A percentile compares a stretch with the other conserved stretches of the same genome.
These are phyloP conservation scores for Microthlaspi erraticum DNA, from an alignment of 345 rosid species.

Conservation along the genomic window DNA sequence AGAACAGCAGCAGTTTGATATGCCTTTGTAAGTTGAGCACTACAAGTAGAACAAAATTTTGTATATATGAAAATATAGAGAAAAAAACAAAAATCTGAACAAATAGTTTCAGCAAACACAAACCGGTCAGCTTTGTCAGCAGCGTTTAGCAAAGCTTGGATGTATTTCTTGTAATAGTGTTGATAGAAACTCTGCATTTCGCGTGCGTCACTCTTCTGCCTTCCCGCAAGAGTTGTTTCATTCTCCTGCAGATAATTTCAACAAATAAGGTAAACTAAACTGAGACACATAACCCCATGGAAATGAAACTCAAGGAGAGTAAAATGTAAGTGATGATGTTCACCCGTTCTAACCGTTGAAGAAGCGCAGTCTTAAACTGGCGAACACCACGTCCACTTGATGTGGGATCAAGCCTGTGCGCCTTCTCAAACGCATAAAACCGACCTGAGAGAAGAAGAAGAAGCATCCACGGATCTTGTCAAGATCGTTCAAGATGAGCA, in stretches of 20 bases:
- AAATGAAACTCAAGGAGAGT: slow-evolving; percentile 20
- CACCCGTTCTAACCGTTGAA: slow-evolving; percentile 77
- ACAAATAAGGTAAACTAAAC: slow-evolving; percentile 5
- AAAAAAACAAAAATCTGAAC: neutral
- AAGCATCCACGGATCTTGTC: neutral
- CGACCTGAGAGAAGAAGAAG: slow-evolving; percentile 54
- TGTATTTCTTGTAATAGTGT: slow-evolving; percentile 82
- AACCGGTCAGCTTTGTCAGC: slow-evolving; percentile 88
- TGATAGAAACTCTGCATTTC: slow-evolving; percentile 92
- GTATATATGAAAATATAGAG: slow-evolving; percentile 2
- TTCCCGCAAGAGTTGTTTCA: slow-evolving; percentile 79
- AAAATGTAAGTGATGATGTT: slow-evolving; percentile 32
- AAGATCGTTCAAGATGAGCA: neutral
- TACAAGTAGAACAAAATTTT: slow-evolving; percentile 28
- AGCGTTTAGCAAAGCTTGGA: slow-evolving; percentile 82
- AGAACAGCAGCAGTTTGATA: slow-evolving; percentile 84
- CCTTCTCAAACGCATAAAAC: slow-evolving; percentile 86
- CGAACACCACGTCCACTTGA: slow-evolving; percentile 90
- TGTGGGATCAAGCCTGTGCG: slow-evolving; percentile 73
- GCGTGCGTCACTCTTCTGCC: slow-evolving; percentile 87
- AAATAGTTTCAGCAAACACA: slow-evolving; percentile 28
- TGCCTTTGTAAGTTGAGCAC: slow-evolving; percentile 80
- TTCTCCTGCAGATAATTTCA: slow-evolving; percentile 67
- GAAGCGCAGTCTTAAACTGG: slow-evolving; percentile 82
- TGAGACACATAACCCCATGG: neutral